Evolutionary conservation across 148 eudicot species (phyloP), one percentile per base, ranked within the genome.

Genomic region (Vaccinium corymbosum): DNA sequence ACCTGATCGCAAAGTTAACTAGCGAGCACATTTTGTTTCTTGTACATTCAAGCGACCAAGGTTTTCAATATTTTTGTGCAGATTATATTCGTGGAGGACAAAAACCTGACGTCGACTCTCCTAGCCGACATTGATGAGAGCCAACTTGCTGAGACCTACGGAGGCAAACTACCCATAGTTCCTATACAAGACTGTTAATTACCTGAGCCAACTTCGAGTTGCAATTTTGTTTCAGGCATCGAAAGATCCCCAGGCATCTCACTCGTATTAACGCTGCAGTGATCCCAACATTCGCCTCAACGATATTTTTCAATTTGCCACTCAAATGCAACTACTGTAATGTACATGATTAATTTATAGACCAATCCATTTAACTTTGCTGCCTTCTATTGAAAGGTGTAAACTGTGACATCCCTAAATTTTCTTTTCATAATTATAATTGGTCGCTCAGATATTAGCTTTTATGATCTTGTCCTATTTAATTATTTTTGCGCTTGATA

Each of bases 11-110:
- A 20, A 59, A 42, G 7, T 80, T 59, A 0, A 52, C 55, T 52
- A 19, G 8, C n/a, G 25, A 3, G 70, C 27, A 62, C 70, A 62
- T 62, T 62, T 62, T n/a, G 10, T 62, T 25, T n/a, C 13, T 22
- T n/a, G 29, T 64, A 64, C 2, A 25, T 25, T 64, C 32, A 64
- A 64, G 71, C 32, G 15, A 25, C 71, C 25, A 11, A 25, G 32
- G 71, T 70, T 48, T 16, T 15, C 9, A 57, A 22, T 16, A 38
- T 46, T 42, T 48, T 7, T 66, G 61, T 87, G 86, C 93, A 94
- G 97, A 94, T 94, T 81, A 48, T 85, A 10, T 94, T 94, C 70
- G 94, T 94, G 51, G 92, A 92, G 80, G 88, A 86, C 87, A 89
- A 88, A 72, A 85, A 86, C 42, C 71, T 90, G 79, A 86, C 50